phyloP scores from a whole-genome alignment of 2,329 filamentous ascomycete genomes.

The Hypoxylon sp. region DNA sequence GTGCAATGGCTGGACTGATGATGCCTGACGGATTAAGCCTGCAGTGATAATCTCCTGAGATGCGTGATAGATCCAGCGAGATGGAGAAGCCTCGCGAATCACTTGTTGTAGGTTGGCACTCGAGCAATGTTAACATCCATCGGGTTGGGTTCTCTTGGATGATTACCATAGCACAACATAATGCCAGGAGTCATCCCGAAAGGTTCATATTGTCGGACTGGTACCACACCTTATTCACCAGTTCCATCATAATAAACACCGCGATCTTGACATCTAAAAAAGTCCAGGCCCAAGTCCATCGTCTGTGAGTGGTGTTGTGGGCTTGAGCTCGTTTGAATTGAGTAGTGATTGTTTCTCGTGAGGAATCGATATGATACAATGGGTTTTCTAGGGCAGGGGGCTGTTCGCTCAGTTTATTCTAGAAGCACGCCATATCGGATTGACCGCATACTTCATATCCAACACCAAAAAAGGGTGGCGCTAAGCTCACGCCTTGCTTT shows the following conservation, averaged over 20 bases:
- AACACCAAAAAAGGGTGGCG: slow-evolving; percentile 10
- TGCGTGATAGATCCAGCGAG: background rate
- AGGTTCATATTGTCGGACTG: slow-evolving; percentile 5
- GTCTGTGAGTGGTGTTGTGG: slow-evolving; percentile 4
- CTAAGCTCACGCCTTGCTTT: slow-evolving; percentile 27
- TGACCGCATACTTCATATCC: background rate
- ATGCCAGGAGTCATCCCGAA: slow-evolving; percentile 1
- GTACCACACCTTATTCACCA: background rate
- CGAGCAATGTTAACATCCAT: background rate
- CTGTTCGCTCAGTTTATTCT: slow-evolving; percentile 9
- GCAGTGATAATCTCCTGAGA: slow-evolving; percentile 4
- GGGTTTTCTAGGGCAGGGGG: slow-evolving; percentile 1
- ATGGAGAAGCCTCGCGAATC: background rate
- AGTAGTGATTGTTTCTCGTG: slow-evolving; percentile 27
- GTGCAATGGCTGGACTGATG: slow-evolving; percentile 24
- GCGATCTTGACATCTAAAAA: background rate
- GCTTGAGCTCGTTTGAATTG: slow-evolving; percentile 12
- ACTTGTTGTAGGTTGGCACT: background rate
- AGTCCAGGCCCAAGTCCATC: background rate
- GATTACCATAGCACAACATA: slow-evolving; percentile 4
- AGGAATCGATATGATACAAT: slow-evolving; percentile 19
- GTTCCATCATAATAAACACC: background rate
- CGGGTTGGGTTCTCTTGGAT: background rate
- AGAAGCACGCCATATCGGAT: slow-evolving; percentile 5
- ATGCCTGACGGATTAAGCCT: background rate